phyloP scores from a whole-genome alignment of 2,329 filamentous ascomycete genomes.

The Tolypocladium ovalisporum region DNA sequence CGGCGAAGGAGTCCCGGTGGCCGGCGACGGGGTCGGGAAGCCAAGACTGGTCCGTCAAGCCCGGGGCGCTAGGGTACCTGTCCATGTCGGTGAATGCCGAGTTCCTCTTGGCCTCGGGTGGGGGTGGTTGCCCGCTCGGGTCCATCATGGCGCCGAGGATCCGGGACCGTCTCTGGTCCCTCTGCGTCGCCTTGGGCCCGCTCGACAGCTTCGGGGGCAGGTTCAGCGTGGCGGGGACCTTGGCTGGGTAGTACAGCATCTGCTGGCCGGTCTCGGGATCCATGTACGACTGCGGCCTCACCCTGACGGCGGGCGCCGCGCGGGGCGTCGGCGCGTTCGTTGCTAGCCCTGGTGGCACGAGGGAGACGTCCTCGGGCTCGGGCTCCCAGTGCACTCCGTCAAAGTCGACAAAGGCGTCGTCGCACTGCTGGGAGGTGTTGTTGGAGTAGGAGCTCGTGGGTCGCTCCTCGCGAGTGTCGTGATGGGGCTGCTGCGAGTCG shows the following conservation, averaged over 20 bases:
- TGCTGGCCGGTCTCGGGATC: slow-evolving; percentile 57
- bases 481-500: not conserved
- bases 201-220: slow-evolving; percentile 80
- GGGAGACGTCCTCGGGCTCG: slow-evolving; percentile 24
- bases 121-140: slow-evolving; percentile 4
- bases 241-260: slow-evolving; percentile 94
- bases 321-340: slow-evolving; percentile 13
- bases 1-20: slow-evolving; percentile 23
- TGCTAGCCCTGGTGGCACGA: slow-evolving; percentile 10
- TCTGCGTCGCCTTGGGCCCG: slow-evolving; percentile 49
- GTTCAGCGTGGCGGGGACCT: slow-evolving; percentile 87
- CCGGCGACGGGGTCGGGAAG: slow-evolving; percentile 34
- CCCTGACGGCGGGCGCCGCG: slow-evolving; percentile 12
- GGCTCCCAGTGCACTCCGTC: slow-evolving; percentile 68
- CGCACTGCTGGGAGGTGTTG: slow-evolving; percentile 54
- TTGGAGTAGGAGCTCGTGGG: slow-evolving; percentile 40
- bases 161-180: slow-evolving; percentile 64
- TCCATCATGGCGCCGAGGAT: slow-evolving; percentile 51
- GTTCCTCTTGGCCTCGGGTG: slow-evolving; percentile 6
- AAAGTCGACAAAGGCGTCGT: slow-evolving; percentile 66
- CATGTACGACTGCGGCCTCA: slow-evolving; percentile 46
- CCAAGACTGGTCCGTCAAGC: slow-evolving; percentile 22
- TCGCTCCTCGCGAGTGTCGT: slow-evolving; percentile 9
- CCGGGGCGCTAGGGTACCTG: slow-evolving; percentile 6
- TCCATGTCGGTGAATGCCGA: slow-evolving; percentile 12